Base-by-base conservation (phyloP, 1,284 basidiomycete species). In the Fomitopsis betulina region DNA sequence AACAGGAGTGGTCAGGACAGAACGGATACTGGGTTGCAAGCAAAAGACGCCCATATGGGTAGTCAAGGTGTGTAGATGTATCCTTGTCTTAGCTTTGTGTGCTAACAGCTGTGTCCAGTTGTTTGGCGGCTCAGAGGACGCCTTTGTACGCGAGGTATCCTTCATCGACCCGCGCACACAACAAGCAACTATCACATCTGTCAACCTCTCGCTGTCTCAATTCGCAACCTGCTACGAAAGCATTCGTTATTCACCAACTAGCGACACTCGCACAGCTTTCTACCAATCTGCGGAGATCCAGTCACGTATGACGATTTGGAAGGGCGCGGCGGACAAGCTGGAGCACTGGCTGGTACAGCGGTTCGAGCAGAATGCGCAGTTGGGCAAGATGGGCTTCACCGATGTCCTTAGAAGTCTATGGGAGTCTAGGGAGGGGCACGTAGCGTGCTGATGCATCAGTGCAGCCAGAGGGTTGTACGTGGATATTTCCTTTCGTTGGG, bases 111-210 rank as follows among this genome's bases (percentile, higher is more conserved):
- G 43, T 21, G 32, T 59, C 5, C 66, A 94, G 91, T 73, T 96
- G 38, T 89, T 96, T 55, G 93, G 93, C 54, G 92, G 91, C 37
- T 91, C 90, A 62, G 92, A 95, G 73, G 93, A 96, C 64, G 94
- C 96, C 8, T 97, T 93, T 69, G 93, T 97, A 1, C 87, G 95
- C 51, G 95, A 98, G 75, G 89, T 98, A 60, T 93, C 93, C 10
- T 96, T 95, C 70, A 80, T 96, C 45, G 93, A 96, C 72, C 94
- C 94, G 0, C 76, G 84, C 55, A 84, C 81, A 30, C 86, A 88
- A 73, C 86, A 82, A 51, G 90, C 89, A 35, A 87, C 86, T 60
- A 93, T 97, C 71, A 88, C 87, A 21, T 93, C 93, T 23, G 87
- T 94, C 72, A 97, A 96, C 74, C 86, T 97, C 55, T 92, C 91